phyloP scores from a whole-genome alignment of 805 yeast genomes.

The Metschnikowia anglica region DNA sequence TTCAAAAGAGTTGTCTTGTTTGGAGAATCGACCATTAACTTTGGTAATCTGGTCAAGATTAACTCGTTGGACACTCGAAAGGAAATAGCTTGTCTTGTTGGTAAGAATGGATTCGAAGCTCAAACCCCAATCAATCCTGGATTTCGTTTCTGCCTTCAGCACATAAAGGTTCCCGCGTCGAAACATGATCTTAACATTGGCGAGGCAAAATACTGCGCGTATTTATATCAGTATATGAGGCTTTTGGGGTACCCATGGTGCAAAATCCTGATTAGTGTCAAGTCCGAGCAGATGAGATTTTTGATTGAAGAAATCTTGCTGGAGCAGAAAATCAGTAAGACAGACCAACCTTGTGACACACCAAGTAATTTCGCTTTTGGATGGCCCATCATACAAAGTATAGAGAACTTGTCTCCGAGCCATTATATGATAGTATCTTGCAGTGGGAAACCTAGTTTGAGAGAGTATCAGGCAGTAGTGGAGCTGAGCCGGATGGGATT shows the following conservation, averaged over 20 bases:
- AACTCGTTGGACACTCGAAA: neutral
- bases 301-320: conserved; percentile 43
- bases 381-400: conserved; percentile 14
- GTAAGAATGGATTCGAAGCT: neutral
- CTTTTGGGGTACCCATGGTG: conserved; percentile 41
- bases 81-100: conserved; percentile 1
- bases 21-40: neutral
- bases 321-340: conserved; percentile 24
- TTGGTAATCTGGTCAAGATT: neutral
- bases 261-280: conserved; percentile 42
- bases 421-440: conserved; percentile 16
- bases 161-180: conserved; percentile 12
- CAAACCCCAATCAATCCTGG: conserved; percentile 9
- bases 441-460: conserved; percentile 6
- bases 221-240: conserved; percentile 47
- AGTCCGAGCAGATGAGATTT: conserved; percentile 39
- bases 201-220: conserved; percentile 49
- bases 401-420: neutral
- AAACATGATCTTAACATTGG: conserved; percentile 14
- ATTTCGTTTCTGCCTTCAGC: conserved; percentile 10
- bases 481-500: conserved; percentile 5
- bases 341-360: conserved; percentile 5
- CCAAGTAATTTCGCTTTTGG: conserved; percentile 5
- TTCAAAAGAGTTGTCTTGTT: neutral
- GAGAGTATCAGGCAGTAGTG: conserved; percentile 6